Base-by-base conservation (phyloP, 345 rosid species). In the Noccaea caerulescens region DNA sequence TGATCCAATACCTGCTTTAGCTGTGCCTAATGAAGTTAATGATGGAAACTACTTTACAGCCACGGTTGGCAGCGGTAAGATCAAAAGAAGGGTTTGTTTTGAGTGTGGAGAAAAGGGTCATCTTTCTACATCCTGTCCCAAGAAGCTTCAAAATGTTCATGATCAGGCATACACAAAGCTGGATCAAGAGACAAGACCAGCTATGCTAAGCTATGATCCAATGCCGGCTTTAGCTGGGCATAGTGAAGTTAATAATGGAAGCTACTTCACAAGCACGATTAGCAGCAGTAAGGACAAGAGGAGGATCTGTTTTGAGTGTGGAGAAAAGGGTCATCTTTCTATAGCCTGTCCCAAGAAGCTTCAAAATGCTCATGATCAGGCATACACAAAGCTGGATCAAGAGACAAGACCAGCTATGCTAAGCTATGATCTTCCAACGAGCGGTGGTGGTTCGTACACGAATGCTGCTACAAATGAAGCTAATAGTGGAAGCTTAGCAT, bases 21-120 rank as follows among this genome's bases (percentile, higher is more conserved):
- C 11, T 56, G 36, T 10, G 38, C 50, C 36, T 34, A 39, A 10
- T 25, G 79, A 50, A 25, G 33, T 58, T 71, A n/a, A 63, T 71
- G 25, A 54, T 4, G 69, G 57, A 37, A 61, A 25, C 62, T 74
- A 51, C 73, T 69, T 68, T 27, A 8, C 69, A 44, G 2, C 68
- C 7, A 58, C 8, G 9, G 36, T 77, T 67, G 68, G 66, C 54
- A 85, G 78, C 5, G 87, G 96, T 56, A 93, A 88, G 86, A 71
- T 88, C 58, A 86, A 82, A 76, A 83, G 90, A 74, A 83, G 97
- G 72, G 77, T 75, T 32, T 93, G 97, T 79, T 93, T 85, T 25
- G 86, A 87, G 47, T 89, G 96, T 63, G 89, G 92, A 38, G 86
- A 87, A 65, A 89, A 89, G 76, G 92, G 94, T 37, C 96, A 89